Evolutionary conservation across 1,284 basidiomycete species (phyloP).

Genomic region (Ceraceosorus bombacis): DNA sequence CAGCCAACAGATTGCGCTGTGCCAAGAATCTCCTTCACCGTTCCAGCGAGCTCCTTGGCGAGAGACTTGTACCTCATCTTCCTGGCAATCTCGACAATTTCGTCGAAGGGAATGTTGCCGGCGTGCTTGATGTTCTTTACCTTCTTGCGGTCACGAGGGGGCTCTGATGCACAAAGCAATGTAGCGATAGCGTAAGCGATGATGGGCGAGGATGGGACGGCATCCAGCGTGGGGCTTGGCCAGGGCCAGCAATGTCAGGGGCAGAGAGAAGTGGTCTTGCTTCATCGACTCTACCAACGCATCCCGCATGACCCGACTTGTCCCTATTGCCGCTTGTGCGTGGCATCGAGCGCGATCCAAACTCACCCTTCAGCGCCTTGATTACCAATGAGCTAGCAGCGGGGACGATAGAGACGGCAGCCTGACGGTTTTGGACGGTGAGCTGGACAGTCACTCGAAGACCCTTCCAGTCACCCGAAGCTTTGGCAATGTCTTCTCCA

Average conservation of each 20-base stretch:
- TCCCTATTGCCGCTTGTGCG: background rate
- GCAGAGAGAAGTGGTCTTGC: constrained; percentile 4
- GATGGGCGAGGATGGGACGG: background rate
- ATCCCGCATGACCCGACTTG: too few relatives aligned
- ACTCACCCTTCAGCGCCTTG: constrained; percentile 72
- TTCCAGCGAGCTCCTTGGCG: constrained; percentile 80
- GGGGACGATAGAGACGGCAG: constrained; percentile 90
- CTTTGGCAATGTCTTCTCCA: constrained; percentile 99
- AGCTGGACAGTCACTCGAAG: constrained; percentile 98
- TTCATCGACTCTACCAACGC: constrained; percentile 2
- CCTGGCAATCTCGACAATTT: constrained; percentile 90
- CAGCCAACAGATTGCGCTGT: constrained; percentile 79
- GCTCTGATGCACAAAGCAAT: constrained; percentile 59
- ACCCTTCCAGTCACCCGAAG: constrained; percentile 97
- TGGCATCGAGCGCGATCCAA: background rate
- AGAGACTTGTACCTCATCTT: constrained; percentile 94
- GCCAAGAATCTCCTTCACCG: constrained; percentile 64
- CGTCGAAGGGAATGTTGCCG: constrained; percentile 89
- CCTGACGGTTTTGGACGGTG: constrained; percentile 99
- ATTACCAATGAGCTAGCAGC: constrained; percentile 97
- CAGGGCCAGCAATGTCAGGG: background rate
- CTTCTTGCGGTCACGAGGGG: constrained; percentile 98
- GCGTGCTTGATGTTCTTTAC: constrained; percentile 99
- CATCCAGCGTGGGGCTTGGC: constrained; percentile 53
- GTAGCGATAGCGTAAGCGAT: background rate